These are phyloP conservation scores for Puccinia hordei DNA, from an alignment of 1,284 basidiomycete species.

Conservation along the genomic window DNA sequence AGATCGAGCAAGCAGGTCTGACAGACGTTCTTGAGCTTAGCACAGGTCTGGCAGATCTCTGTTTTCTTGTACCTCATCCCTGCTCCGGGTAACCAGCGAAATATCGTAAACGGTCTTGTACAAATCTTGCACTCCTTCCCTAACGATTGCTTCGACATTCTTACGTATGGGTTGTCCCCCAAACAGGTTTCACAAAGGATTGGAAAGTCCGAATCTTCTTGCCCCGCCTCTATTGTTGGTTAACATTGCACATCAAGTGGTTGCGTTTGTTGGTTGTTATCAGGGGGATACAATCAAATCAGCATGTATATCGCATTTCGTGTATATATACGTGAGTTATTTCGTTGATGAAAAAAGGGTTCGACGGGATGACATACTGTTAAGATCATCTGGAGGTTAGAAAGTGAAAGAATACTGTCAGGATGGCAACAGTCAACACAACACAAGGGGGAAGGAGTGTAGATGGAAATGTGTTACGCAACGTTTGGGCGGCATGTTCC, in stretches of 20 bases:
- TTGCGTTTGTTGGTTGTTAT: background rate
- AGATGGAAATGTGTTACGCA: background rate
- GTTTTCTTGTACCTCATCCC: constrained; percentile 96
- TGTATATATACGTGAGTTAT: background rate
- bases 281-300: background rate
- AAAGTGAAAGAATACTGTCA: background rate
- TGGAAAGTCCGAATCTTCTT: constrained; percentile 87
- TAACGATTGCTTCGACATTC: constrained; percentile 88
- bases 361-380: constrained; percentile 30
- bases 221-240: constrained; percentile 67
- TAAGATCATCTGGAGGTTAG: constrained; percentile 31
- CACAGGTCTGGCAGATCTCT: constrained; percentile 96
- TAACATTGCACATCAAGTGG: background rate
- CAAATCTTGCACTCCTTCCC: constrained; percentile 95
- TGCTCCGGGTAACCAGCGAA: constrained; percentile 93
- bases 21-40: constrained; percentile 98
- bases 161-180: constrained; percentile 65
- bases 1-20: constrained; percentile 93
- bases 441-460: background rate
- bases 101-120: constrained; percentile 81
- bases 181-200: constrained; percentile 68
- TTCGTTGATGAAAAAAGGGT: background rate
- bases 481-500: constrained; percentile 21
- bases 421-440: background rate
- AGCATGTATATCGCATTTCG: too few species aligned